Evolutionary conservation across 352 stramenopile genomes (phyloP), one percentile per base, ranked within the genome.

Genomic region (Phytopythium chamaehyphon): DNA sequence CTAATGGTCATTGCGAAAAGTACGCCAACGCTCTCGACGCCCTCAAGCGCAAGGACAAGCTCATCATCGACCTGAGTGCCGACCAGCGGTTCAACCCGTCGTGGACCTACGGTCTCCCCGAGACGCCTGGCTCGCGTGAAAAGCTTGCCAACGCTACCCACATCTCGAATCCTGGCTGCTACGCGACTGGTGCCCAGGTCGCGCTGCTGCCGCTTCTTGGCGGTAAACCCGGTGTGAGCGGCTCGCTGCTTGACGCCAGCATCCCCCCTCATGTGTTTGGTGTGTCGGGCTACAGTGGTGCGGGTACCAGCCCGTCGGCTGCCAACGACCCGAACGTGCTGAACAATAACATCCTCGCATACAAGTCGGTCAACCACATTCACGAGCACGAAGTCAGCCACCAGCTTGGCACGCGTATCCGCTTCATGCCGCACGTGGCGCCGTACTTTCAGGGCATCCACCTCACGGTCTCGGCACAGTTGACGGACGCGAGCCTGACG

Each of bases 391-490:
- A 96, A 57, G 67, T 93, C 56, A 90, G 76, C 63, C 73, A 89
- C 62, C 87, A 96, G 50, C 59, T 95, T 16, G 73, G 74, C 40
- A 90, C 79, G 38, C 54, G 71, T 0, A 72, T 98, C 48, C 89
- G 90, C 26, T 97, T 98, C 73, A 98, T 96, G 73, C 90, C 92
- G 31, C 90, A 97, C 64, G 86, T 98, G 10, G 92, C 92, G 40
- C 75, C 89, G 47, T 97, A 93, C 68, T 97, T 96, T 70, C 89
- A 96, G 51, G 92, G 92, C 50, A 98, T 98, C 59, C 88, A 97
- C 59, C 69, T 97, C 26, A 96, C 85, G n/a, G 63, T 95, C 45
- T 90, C 80, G 16, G 71, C 83, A 35, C 76, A 93, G 55, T 69
- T 95, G 48, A 71, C 84, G 35, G 73, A 95, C 50, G 52, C 65